phyloP scores from a whole-genome alignment of 2,329 filamentous ascomycete species.

The Aspergillus neoniger region DNA sequence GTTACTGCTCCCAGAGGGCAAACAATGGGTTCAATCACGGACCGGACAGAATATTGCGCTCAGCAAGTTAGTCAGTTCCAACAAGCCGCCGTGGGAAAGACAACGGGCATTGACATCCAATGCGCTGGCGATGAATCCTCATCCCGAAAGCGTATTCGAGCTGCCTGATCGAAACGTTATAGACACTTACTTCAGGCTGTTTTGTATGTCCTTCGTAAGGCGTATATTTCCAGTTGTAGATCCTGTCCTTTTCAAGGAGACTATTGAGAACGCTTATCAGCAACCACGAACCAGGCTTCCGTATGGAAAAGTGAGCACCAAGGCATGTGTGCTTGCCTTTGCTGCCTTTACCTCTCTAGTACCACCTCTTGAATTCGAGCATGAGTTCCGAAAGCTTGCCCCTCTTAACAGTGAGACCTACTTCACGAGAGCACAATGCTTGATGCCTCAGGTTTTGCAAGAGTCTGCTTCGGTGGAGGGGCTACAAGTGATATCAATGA shows the following conservation, averaged over 20 bases:
- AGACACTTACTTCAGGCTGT: constrained; percentile 37
- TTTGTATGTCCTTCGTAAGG: constrained; percentile 39
- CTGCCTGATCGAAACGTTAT: constrained; percentile 41
- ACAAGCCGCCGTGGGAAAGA: constrained; percentile 39
- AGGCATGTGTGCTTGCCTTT: constrained; percentile 55
- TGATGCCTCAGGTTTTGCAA: constrained; percentile 49
- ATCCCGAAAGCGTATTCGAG: constrained; percentile 25
- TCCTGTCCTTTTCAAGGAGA: constrained; percentile 49
- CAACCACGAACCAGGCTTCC: constrained; percentile 18
- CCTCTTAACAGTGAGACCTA: constrained; percentile 46
- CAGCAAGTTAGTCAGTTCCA: constrained; percentile 29
- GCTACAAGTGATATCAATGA: constrained; percentile 51
- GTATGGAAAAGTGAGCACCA: constrained; percentile 39
- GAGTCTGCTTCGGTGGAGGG: constrained; percentile 46
- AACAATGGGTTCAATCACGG: constrained; percentile 51
- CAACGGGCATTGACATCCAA: constrained; percentile 29
- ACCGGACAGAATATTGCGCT: constrained; percentile 45
- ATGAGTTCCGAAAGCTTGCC: not conserved
- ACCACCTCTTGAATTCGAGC: constrained; percentile 22
- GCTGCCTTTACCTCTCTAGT: constrained; percentile 40
- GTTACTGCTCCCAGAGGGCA: constrained; percentile 51
- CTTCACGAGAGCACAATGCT: constrained; percentile 44
- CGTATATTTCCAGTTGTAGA: constrained; percentile 55
- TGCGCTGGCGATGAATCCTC: constrained; percentile 22
- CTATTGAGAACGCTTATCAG: constrained; percentile 50